Percentiles rank a stretch among this genome's conserved stretches.
Evolutionary conservation across 1,139 yeast species (phyloP).

Genomic region (Nakaseomyces delphensis): DNA sequence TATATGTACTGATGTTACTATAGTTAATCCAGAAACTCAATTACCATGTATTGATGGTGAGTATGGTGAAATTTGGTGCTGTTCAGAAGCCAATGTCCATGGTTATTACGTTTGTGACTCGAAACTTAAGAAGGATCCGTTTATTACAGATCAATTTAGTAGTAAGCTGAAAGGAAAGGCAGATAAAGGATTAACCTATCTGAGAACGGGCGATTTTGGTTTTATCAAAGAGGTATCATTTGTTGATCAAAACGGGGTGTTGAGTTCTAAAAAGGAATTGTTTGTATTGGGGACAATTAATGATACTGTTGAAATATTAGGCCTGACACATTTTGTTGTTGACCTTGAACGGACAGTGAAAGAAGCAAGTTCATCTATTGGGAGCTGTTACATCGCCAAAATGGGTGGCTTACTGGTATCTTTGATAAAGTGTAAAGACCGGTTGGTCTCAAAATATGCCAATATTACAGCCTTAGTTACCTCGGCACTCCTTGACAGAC

Average conservation of each 20-base stretch:
- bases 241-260: constrained; percentile 36
- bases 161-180: constrained; percentile 45
- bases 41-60: constrained; percentile 82
- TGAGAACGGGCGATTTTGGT: constrained; percentile 92
- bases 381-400: constrained; percentile 60
- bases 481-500: constrained; percentile 68
- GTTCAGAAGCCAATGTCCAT: constrained; percentile 71
- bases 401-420: constrained; percentile 78
- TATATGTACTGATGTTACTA: constrained; percentile 85
- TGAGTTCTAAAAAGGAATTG: constrained; percentile 62
- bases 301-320: constrained; percentile 85
- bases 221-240: constrained; percentile 67
- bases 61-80: constrained; percentile 95
- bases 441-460: constrained; percentile 39
- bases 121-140: constrained; percentile 30
- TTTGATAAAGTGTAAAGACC: constrained; percentile 58
- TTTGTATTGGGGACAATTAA: constrained; percentile 80
- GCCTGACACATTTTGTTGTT: constrained; percentile 80
- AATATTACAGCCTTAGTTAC: constrained; percentile 78
- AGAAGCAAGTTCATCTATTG: constrained; percentile 51
- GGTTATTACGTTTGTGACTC: constrained; percentile 42
- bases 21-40: constrained; percentile 88
- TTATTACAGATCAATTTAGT: constrained; percentile 42
- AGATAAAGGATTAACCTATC: constrained; percentile 58
- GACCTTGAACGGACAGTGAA: constrained; percentile 78